Evolutionary conservation across 2,329 filamentous ascomycete genomes (phyloP).

Genomic region (Stromatinia cepivora): DNA sequence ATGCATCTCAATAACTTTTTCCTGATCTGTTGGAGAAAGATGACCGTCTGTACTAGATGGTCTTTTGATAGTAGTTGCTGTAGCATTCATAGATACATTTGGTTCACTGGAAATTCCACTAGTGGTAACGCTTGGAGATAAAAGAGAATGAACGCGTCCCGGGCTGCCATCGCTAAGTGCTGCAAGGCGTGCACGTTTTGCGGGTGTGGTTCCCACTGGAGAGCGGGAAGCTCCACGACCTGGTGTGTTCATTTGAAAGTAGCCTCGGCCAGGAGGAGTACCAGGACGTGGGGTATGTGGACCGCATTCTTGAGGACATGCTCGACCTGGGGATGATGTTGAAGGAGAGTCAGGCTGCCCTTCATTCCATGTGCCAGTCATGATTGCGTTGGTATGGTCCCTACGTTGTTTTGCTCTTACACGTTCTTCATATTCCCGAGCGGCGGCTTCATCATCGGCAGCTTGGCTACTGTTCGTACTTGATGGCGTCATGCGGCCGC

Average conservation of each 20-base stretch:
- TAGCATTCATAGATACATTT: constrained; percentile 29
- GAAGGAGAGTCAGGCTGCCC: constrained; percentile 60
- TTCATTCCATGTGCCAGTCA: constrained; percentile 62
- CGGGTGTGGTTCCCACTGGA: constrained; percentile 29
- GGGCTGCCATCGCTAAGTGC: constrained; percentile 31
- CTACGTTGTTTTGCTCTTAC: constrained; percentile 38
- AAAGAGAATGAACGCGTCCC: constrained; percentile 37
- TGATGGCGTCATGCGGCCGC: constrained; percentile 43
- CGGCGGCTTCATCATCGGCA: constrained; percentile 31
- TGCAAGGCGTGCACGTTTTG: constrained; percentile 36
- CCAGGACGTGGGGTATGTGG: constrained; percentile 23
- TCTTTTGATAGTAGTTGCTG: constrained; percentile 16
- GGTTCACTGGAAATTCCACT: constrained; percentile 28
- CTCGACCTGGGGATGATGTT: constrained; percentile 32
- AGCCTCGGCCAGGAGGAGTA: constrained; percentile 10
- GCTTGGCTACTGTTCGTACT: constrained; percentile 34
- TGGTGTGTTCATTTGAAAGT: constrained; percentile 24
- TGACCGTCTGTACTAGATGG: constrained; percentile 35
- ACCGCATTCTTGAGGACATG: constrained; percentile 24
- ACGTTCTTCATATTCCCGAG: constrained; percentile 38
- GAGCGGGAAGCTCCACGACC: constrained; percentile 27
- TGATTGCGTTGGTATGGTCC: constrained; percentile 56
- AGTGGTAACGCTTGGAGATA: constrained; percentile 31
- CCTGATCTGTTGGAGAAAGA: constrained; percentile 28
- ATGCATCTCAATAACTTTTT: constrained; percentile 21